A percentile compares a stretch with the other conserved stretches of the same genome.
phyloP scores from a whole-genome alignment of 2,329 filamentous ascomycete genomes.

The Lasiodiplodia theobromae region DNA sequence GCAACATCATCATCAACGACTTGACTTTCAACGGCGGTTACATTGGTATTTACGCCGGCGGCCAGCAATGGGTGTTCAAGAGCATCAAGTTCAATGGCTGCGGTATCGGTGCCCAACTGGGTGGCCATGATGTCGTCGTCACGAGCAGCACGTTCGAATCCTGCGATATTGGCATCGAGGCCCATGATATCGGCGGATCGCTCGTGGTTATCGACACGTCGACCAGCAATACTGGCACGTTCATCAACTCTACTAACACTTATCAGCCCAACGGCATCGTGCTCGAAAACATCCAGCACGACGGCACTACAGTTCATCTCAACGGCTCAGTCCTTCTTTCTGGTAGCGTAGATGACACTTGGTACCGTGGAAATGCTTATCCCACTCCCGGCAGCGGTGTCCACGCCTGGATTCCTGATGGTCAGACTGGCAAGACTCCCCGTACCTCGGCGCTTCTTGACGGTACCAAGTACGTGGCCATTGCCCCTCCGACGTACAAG shows the following conservation, averaged over 20 bases:
- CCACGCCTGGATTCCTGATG: conserved; percentile 15
- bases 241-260: neutral
- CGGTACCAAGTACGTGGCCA: conserved; percentile 20
- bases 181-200: conserved; percentile 10
- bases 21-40: conserved; percentile 28
- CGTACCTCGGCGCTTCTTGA: conserved; percentile 1
- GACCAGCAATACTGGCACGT: conserved; percentile 11
- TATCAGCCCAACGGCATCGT: conserved; percentile 27
- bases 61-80: conserved; percentile 49
- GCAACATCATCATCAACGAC: conserved; percentile 36
- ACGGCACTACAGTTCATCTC: conserved; percentile 14
- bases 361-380: conserved; percentile 28
- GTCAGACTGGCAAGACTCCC: neutral
- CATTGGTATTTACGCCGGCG: conserved; percentile 41
- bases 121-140: conserved; percentile 25
- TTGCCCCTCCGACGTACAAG: conserved; percentile 25
- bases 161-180: conserved; percentile 15
- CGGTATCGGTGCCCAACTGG: conserved; percentile 8
- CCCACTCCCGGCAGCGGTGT: conserved; percentile 1
- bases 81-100: conserved; percentile 31
- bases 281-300: conserved; percentile 24
- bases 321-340: conserved; percentile 9
- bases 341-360: conserved; percentile 21
- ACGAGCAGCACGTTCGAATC: conserved; percentile 19
- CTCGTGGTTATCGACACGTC: conserved; percentile 24